A percentile compares a stretch with the other conserved stretches of the same genome.
Conservation (phyloP, 345 rosid genomes). For the Noccaea bulbosa region DNA sequence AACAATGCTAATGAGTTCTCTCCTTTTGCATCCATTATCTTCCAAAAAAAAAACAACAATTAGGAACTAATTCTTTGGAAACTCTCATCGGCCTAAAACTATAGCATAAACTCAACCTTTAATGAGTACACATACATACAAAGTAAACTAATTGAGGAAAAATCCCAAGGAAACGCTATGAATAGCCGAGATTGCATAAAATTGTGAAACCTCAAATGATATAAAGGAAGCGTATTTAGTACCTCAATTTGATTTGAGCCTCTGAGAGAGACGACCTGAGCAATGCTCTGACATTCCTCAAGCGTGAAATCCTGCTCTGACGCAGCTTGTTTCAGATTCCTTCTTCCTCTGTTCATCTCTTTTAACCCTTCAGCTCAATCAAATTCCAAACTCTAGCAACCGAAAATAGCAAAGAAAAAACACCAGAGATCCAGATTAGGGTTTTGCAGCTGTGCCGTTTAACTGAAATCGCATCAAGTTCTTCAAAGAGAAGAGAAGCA, state of each 20-base stretch:
- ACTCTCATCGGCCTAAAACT: not conserved
- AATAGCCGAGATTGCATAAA: conserved; percentile 7
- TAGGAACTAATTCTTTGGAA: not conserved
- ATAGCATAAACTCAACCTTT: conserved; percentile 22
- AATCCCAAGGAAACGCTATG: not conserved
- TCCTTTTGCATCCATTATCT: conserved; percentile 82
- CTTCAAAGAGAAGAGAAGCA: conserved; percentile 18
- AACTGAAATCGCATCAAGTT: not conserved
- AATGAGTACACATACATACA: not conserved
- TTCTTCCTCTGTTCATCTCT: conserved; percentile 81
- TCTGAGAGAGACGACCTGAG: conserved; percentile 79
- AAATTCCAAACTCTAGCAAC: conserved; percentile 10
- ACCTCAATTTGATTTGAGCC: conserved; percentile 96
- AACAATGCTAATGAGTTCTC: conserved; percentile 74
- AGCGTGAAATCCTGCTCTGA: conserved; percentile 58
- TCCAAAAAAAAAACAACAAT: conserved; percentile 10
- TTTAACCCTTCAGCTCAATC: conserved; percentile 7
- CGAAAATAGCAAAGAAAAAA: not conserved
- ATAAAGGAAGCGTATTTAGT: not conserved
- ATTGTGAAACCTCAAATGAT: not conserved
- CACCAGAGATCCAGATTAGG: conserved; percentile 32
- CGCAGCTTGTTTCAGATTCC: conserved; percentile 79
- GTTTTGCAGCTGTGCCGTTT: conserved; percentile 39
- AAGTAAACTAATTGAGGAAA: not conserved
- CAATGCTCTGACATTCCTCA: conserved; percentile 69